Base-by-base conservation (phyloP, 2,329 filamentous ascomycete species). In the Epichloe amarillans region DNA sequence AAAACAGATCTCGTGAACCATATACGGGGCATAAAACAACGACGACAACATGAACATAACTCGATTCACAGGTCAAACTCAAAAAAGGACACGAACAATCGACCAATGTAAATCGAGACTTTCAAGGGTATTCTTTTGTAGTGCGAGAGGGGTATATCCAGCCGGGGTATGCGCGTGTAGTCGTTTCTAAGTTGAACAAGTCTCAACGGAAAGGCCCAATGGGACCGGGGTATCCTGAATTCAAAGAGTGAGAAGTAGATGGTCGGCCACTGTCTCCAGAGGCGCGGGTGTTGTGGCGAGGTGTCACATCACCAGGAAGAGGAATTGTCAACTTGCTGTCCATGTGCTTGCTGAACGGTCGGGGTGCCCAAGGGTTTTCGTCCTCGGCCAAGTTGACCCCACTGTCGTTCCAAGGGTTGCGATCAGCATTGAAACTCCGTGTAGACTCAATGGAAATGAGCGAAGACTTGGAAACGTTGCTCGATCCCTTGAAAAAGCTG, bases 321-420 rank as follows among this genome's bases (percentile, higher is more conserved):
- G 84, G 74, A 55, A 83, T 76, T 56, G 72, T 69, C 62, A 83
- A 68, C 66, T 83, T 85, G 63, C 74, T 75, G 65, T 83, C 72
- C 61, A 74, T 73, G 64, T 79, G 81, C 65, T 82, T 86, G 62
- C 79, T 77, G 59, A 83, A 78, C 59, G 80, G 79, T 57, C 80
- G 79, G 48, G 70, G 70, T 49, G 75, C 69, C 80, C 80, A 83
- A 39, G 77, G 76, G 65, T 80, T 79, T 59, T 96, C 89, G 57
- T 95, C 88, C 61, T 96, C 91, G 55, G 86, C 77, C 58, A 96
- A 81, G 66, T 96, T 96, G 64, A 96, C 89, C 61, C 90, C 91
- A 63, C 88, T 95, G 67, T 97, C 91, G 66, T 96, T 96, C 91
- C 91, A 97, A 55, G 90, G 90, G 70, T 96, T 95, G 68, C 90